Evolutionary conservation across 1,284 basidiomycete genomes (phyloP).

Genomic region (Cystobasidium sp.): DNA sequence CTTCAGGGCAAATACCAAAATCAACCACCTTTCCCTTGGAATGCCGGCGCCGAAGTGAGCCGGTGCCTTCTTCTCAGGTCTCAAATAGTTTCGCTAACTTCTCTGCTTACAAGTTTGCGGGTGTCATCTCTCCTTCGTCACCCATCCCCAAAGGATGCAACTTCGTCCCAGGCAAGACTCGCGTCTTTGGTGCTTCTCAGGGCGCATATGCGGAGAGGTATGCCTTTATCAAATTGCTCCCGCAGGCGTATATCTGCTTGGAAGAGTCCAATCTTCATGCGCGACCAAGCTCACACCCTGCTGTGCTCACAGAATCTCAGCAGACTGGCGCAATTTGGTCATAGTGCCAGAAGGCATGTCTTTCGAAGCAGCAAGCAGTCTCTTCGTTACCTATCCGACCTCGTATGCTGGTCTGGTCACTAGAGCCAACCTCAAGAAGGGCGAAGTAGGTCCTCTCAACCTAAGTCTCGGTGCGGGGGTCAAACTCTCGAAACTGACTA

Average conservation of each 20-base stretch:
- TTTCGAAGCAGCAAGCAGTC: conserved; percentile 68
- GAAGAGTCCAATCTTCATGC: background rate
- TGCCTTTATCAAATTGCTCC: background rate
- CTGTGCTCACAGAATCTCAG: conserved; percentile 68
- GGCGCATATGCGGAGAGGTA: conserved; percentile 76
- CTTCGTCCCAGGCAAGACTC: conserved; percentile 76
- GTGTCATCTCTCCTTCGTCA: conserved; percentile 71
- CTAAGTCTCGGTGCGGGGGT: background rate
- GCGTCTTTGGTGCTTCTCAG: conserved; percentile 84
- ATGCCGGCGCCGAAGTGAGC: conserved; percentile 67
- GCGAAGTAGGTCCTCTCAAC: conserved; percentile 10
- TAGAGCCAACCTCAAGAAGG: conserved; percentile 64
- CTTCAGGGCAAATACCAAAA: conserved; percentile 84
- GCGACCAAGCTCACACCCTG: conserved; percentile 3
- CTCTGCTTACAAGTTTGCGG: conserved; percentile 69
- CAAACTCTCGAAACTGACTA: conserved; percentile 61
- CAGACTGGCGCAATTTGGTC: conserved; percentile 62
- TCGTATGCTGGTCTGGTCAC: conserved; percentile 85
- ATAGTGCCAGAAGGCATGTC: conserved; percentile 68
- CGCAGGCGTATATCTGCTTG: background rate
- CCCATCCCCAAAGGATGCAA: conserved; percentile 81
- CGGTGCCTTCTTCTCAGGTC: conserved; percentile 53
- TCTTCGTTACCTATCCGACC: conserved; percentile 60
- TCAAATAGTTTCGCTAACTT: conserved; percentile 53
- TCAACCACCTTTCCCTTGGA: conserved; percentile 81